These are phyloP conservation scores for Chlorella sp. DNA, from an alignment of 139 green algal genomes.

Conservation along the genomic window DNA sequence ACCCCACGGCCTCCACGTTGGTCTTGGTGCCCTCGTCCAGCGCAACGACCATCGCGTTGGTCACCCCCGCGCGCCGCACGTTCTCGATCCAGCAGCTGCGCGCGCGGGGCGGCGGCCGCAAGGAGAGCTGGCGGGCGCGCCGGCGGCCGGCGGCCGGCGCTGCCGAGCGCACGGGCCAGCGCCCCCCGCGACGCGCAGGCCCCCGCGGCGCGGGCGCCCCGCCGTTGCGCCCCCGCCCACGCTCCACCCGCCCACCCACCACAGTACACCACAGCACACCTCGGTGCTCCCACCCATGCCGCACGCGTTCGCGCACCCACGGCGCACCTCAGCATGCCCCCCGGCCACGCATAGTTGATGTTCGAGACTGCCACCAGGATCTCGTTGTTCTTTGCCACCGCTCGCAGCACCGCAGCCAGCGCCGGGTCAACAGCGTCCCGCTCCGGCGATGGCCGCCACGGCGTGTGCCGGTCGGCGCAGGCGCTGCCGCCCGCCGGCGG, in stretches of 20 bases:
- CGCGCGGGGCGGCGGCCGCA: too few relatives aligned
- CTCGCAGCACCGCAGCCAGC: conserved; percentile 44
- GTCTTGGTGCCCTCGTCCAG: conserved; percentile 68
- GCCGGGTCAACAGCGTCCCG: conserved; percentile 37
- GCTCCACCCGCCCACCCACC: too few relatives aligned
- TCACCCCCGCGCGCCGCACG: conserved; percentile 54
- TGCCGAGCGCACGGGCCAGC: too few relatives aligned
- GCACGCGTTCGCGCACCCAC: too few relatives aligned
- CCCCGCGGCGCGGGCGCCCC: too few relatives aligned
- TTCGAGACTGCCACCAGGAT: conserved; percentile 59
- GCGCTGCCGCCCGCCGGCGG: neutral
- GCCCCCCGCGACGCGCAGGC: too few relatives aligned
- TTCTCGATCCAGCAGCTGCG: neutral
- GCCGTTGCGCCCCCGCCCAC: too few relatives aligned
- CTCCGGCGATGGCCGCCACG: conserved; percentile 32
- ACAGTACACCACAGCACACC: too few relatives aligned
- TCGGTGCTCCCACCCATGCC: too few relatives aligned
- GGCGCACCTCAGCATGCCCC: conserved; percentile 75
- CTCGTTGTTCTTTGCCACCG: conserved; percentile 58
- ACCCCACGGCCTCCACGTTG: conserved; percentile 38
- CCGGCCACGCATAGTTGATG: conserved; percentile 47
- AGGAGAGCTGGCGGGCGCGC: too few relatives aligned
- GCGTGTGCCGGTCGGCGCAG: conserved; percentile 43
- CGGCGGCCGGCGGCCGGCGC: too few relatives aligned
- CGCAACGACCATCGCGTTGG: conserved; percentile 76